phyloP scores from a whole-genome alignment of 2,329 filamentous ascomycete species.

The Madurella fahalii region DNA sequence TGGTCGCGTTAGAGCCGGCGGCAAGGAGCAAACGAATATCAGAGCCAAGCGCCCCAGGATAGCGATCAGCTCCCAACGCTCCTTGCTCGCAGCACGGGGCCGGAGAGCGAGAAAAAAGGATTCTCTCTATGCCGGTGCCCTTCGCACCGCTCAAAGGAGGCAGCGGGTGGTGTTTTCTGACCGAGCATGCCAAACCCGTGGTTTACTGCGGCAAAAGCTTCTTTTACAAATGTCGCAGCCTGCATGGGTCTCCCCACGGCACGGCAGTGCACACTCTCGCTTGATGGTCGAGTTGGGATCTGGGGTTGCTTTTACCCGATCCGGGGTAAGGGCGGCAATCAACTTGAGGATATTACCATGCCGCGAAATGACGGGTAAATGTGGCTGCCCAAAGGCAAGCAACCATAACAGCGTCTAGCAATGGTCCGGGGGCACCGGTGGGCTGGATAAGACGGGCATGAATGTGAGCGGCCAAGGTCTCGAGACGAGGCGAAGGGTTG shows the following conservation, averaged over 20 bases:
- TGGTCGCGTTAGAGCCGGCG: no score
- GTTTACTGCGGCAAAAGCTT: neutral
- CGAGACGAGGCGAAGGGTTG: neutral
- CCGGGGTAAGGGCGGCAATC: slow-evolving; percentile 21
- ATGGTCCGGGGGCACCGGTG: neutral
- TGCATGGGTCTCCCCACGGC: neutral
- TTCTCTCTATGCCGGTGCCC: no score
- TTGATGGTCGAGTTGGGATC: slow-evolving; percentile 2
- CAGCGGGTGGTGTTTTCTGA: no score
- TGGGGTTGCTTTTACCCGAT: slow-evolving; percentile 24
- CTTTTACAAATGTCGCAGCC: neutral
- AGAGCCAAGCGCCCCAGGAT: no score
- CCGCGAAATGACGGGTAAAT: slow-evolving; percentile 22
- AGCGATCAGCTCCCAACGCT: no score
- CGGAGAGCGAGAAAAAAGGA: no score
- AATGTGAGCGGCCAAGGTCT: neutral
- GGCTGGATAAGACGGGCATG: neutral
- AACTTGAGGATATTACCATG: slow-evolving; percentile 21
- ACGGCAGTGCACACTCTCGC: slow-evolving; percentile 2
- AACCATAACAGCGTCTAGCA: neutral
- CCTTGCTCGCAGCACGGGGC: no score
- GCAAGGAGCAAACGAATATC: no score
- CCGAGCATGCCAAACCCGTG: no score
- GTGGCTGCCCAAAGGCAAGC: neutral
- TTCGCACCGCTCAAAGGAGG: no score